Evolutionary conservation across 2,329 filamentous ascomycete species (phyloP).

Genomic region (Ophiocordyceps australis): DNA sequence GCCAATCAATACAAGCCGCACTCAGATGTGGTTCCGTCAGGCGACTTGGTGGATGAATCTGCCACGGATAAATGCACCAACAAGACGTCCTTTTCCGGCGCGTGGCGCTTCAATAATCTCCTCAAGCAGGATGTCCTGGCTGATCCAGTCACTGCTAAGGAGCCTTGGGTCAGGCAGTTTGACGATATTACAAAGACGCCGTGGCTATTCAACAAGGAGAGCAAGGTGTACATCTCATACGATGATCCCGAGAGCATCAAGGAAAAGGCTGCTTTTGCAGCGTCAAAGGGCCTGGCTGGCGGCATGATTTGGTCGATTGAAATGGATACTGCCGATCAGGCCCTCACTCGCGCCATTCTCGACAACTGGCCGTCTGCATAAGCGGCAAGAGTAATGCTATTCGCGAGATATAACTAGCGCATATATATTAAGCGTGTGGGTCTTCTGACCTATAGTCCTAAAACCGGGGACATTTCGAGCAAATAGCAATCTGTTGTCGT

Average conservation of each 20-base stretch:
- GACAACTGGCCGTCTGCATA: background rate
- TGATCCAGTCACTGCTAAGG: background rate
- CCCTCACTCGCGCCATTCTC: background rate
- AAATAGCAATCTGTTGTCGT: no score
- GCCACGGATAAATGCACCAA: conserved; percentile 1
- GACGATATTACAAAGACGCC: conserved; percentile 3
- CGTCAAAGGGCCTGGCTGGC: conserved; percentile 2
- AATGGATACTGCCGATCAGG: conserved; percentile 1
- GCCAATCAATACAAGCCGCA: conserved; percentile 2
- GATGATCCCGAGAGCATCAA: conserved; percentile 4
- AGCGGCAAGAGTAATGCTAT: background rate
- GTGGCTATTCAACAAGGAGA: conserved; percentile 2
- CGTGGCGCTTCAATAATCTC: conserved; percentile 2
- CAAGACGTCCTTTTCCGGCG: background rate
- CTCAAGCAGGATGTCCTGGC: conserved; percentile 1
- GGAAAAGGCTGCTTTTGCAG: conserved; percentile 3
- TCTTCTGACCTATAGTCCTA: no score
- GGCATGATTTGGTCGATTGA: conserved; percentile 3
- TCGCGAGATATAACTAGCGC: conserved; percentile 2
- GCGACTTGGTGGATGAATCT: conserved; percentile 1
- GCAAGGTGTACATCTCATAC: conserved; percentile 3
- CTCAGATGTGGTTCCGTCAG: background rate
- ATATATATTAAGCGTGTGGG: background rate
- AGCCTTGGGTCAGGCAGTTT: conserved; percentile 2
- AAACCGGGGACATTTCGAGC: no score